Conservation (phyloP, 1,284 basidiomycete genomes). For the Trametes polyzona region DNA sequence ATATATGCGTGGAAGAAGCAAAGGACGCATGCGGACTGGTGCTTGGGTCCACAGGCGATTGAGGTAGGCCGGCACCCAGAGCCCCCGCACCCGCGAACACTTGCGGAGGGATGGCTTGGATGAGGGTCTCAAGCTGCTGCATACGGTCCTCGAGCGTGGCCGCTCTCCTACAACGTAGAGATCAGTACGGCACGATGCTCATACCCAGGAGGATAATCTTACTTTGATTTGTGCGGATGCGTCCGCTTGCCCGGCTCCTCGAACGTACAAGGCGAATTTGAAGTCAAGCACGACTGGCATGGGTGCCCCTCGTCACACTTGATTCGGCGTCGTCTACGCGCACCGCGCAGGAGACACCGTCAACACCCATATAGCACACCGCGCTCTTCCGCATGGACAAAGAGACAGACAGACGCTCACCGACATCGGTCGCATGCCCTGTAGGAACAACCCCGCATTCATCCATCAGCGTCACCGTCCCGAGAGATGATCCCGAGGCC, state of each 20-base stretch:
- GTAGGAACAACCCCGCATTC: neutral
- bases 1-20: conserved; percentile 48
- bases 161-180: conserved; percentile 53
- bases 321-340: conserved; percentile 70
- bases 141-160: conserved; percentile 82
- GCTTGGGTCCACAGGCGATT: conserved; percentile 35
- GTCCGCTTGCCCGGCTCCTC: conserved; percentile 83
- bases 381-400: neutral
- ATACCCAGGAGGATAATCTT: too few relatives aligned
- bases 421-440: conserved; percentile 87
- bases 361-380: neutral
- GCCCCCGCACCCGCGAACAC: conserved; percentile 67
- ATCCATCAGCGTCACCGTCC: neutral
- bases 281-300: conserved; percentile 79
- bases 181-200: too few relatives aligned
- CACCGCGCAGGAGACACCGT: conserved; percentile 1
- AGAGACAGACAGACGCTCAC: conserved; percentile 48
- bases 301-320: conserved; percentile 86
- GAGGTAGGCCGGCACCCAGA: conserved; percentile 29
- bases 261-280: conserved; percentile 79
- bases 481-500: neutral
- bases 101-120: conserved; percentile 79
- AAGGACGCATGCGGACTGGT: conserved; percentile 60
- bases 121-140: conserved; percentile 81
- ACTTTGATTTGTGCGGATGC: conserved; percentile 85